These are phyloP conservation scores for Boletus speciosus DNA, from an alignment of 768 basidiomycete genomes.

Conservation along the genomic window DNA sequence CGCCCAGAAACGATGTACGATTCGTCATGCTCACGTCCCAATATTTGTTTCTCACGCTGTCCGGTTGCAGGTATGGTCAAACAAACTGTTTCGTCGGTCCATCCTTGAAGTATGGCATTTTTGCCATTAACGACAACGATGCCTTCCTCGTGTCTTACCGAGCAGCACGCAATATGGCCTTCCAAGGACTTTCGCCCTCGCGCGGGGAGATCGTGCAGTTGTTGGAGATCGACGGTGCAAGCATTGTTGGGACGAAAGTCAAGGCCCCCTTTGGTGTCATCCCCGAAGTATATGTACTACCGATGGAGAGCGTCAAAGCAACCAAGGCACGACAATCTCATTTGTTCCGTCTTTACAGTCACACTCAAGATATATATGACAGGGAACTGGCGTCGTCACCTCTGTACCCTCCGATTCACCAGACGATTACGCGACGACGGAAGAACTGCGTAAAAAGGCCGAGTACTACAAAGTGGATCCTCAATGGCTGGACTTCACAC, in stretches of 20 bases:
- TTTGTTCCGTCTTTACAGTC: background rate
- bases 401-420: slow-evolving; percentile 98
- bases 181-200: slow-evolving; percentile 77
- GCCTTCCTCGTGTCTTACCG: slow-evolving; percentile 88
- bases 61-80: slow-evolving; percentile 78
- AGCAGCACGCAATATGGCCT: slow-evolving; percentile 96
- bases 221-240: slow-evolving; percentile 72
- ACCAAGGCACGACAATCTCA: slow-evolving; percentile 60
- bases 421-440: slow-evolving; percentile 88
- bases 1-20: slow-evolving; percentile 93
- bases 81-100: slow-evolving; percentile 97
- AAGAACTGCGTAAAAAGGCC: slow-evolving; percentile 92
- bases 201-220: slow-evolving; percentile 74
- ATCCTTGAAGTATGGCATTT: slow-evolving; percentile 87
- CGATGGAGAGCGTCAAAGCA: slow-evolving; percentile 98
- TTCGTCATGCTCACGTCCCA: slow-evolving; percentile 3
- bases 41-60: background rate
- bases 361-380: slow-evolving; percentile 7
- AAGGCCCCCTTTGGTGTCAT: slow-evolving; percentile 80
- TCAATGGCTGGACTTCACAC: slow-evolving; percentile 79
- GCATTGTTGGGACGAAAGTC: slow-evolving; percentile 84
- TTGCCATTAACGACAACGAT: slow-evolving; percentile 80
- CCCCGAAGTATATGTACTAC: slow-evolving; percentile 89
- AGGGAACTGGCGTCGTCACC: slow-evolving; percentile 97
- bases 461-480: slow-evolving; percentile 95